Conservation (phyloP, 2,329 filamentous ascomycete species). For the Ceratocystis cubensis region DNA sequence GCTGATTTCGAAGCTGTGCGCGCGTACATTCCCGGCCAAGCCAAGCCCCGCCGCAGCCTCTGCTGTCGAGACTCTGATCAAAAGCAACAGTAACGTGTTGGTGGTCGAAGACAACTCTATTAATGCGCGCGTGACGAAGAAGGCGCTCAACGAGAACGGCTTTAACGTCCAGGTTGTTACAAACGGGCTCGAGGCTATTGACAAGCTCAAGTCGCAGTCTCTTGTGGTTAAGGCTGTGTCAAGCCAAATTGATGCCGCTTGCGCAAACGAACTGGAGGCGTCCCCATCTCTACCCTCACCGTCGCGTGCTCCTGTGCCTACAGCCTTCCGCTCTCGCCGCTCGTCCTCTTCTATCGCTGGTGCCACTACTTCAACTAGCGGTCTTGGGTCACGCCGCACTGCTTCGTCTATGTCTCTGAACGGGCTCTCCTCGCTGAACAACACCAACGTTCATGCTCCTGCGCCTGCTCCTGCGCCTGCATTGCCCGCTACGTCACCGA, state of each 20-base stretch:
- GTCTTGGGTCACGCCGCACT: background rate
- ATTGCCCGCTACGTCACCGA: background rate
- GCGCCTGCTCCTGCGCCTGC: background rate
- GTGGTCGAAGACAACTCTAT: slow-evolving; percentile 50
- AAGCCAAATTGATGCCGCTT: background rate
- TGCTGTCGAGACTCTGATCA: slow-evolving; percentile 6
- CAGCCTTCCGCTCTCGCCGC: slow-evolving; percentile 14
- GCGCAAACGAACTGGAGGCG: background rate
- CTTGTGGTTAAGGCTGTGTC: slow-evolving; percentile 8
- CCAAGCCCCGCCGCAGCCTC: background rate
- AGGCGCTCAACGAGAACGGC: slow-evolving; percentile 38
- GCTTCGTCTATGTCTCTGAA: slow-evolving; percentile 7
- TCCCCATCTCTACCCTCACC: background rate
- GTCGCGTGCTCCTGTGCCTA: slow-evolving; percentile 5
- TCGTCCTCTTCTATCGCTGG: slow-evolving; percentile 16
- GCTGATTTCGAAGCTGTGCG: slow-evolving; percentile 3
- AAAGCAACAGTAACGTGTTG: slow-evolving; percentile 33
- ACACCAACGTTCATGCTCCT: background rate
- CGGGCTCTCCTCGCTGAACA: background rate
- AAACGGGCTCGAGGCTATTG: slow-evolving; percentile 44
- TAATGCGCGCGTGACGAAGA: slow-evolving; percentile 45
- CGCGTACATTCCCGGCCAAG: background rate
- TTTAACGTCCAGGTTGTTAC: slow-evolving; percentile 43
- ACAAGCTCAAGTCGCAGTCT: slow-evolving; percentile 30
- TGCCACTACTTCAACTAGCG: slow-evolving; percentile 10